A percentile compares a stretch with the other conserved stretches of the same genome.
These are phyloP conservation scores for Gossypium bickii DNA, from an alignment of 345 rosid genomes.

Conservation along the genomic window DNA sequence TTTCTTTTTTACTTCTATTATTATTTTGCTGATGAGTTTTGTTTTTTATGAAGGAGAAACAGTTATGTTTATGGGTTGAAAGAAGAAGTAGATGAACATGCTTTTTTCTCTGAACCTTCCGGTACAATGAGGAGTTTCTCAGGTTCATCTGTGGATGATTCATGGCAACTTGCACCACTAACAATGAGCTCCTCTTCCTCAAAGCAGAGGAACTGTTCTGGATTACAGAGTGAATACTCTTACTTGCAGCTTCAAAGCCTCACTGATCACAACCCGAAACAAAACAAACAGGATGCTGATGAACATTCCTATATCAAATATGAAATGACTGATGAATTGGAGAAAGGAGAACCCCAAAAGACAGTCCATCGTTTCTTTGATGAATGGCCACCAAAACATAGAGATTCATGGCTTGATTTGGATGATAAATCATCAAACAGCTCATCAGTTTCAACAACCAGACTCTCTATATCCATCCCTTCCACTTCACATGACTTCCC, in stretches of 20 bases:
- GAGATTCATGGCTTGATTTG: slow-evolving; percentile 55
- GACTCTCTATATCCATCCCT: slow-evolving; percentile 68
- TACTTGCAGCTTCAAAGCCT: slow-evolving; percentile 54
- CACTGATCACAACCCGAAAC: slow-evolving; percentile 24
- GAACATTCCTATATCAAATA: slow-evolving; percentile 29
- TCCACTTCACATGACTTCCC: slow-evolving; percentile 51
- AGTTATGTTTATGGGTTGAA: slow-evolving; percentile 50
- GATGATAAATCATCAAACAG: slow-evolving; percentile 55
- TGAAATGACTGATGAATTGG: slow-evolving; percentile 34
- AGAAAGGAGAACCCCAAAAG: slow-evolving; percentile 49
- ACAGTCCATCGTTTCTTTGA: slow-evolving; percentile 83
- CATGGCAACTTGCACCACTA: slow-evolving; percentile 63
- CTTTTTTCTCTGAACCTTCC: slow-evolving; percentile 68
- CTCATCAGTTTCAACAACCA: slow-evolving; percentile 41
- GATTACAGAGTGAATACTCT: slow-evolving; percentile 43
- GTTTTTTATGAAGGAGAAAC: slow-evolving; percentile 32
- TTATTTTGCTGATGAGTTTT: not conserved
- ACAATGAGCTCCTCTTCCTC: slow-evolving; percentile 50
- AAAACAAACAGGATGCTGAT: slow-evolving; percentile 28
- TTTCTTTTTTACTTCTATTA: too few relatives aligned
- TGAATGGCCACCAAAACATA: slow-evolving; percentile 68
- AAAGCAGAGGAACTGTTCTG: slow-evolving; percentile 39
- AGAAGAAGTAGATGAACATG: slow-evolving; percentile 55
- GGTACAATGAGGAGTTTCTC: slow-evolving; percentile 56
- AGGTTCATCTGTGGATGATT: slow-evolving; percentile 54